Evolutionary conservation across 495 filamentous ascomycete genomes (phyloP).

Genomic region (Letharia columbiana): DNA sequence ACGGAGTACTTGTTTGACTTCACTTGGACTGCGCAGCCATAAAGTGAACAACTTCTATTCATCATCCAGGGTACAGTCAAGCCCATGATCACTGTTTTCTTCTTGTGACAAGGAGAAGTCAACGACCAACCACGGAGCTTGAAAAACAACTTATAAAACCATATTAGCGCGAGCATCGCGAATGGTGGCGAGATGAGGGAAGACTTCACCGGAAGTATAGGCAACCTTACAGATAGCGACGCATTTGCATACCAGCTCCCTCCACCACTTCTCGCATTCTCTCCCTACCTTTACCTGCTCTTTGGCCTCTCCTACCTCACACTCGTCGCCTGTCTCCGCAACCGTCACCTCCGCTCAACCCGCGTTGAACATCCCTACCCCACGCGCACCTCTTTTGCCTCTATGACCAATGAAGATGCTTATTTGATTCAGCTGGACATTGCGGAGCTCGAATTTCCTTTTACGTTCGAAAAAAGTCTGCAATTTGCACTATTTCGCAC

Average conservation of each 20-base stretch:
- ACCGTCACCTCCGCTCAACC: conserved; percentile 38
- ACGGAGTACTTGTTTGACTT: no score
- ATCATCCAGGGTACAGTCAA: no score
- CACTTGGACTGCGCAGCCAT: no score
- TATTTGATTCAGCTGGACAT: conserved; percentile 46
- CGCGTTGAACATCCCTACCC: conserved; percentile 43
- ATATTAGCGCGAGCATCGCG: no score
- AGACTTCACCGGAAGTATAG: not conserved
- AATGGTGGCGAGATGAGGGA: not conserved
- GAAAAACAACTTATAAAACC: not conserved
- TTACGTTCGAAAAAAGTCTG: conserved; percentile 45
- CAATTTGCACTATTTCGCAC: conserved; percentile 64
- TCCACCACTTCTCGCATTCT: not conserved
- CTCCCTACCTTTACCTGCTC: conserved; percentile 3
- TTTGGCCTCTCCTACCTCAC: conserved; percentile 27
- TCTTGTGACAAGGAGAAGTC: not conserved
- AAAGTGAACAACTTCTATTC: no score
- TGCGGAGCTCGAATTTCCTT: conserved; percentile 48
- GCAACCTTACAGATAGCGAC: not conserved
- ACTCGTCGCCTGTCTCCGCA: conserved; percentile 39
- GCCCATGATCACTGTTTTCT: no score
- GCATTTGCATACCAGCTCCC: not conserved
- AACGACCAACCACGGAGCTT: not conserved
- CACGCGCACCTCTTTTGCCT: conserved; percentile 44
- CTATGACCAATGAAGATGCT: conserved; percentile 57